Evolutionary conservation across 2,329 filamentous ascomycete species (phyloP).

Genomic region (Cercospora zeae-maydis): DNA sequence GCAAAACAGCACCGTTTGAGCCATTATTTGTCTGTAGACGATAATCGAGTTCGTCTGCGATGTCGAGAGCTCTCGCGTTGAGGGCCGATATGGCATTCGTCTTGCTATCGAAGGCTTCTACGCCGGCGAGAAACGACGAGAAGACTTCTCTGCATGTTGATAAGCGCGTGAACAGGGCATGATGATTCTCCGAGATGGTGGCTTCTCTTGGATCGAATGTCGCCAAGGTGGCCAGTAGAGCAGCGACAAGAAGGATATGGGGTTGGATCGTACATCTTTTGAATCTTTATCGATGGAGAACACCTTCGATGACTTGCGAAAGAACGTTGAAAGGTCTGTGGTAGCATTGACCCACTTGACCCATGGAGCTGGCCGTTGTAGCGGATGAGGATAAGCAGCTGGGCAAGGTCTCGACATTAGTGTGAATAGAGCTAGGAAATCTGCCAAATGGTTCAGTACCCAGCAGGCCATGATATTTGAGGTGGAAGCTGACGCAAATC

Average conservation of each 20-base stretch:
- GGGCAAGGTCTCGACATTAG: not conserved
- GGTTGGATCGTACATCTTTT: not conserved
- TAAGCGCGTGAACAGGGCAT: constrained; percentile 51
- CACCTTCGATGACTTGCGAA: not conserved
- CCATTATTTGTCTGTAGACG: constrained; percentile 48
- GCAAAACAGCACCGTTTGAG: constrained; percentile 54
- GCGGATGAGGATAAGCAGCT: not conserved
- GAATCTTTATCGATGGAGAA: not conserved
- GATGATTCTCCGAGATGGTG: constrained; percentile 56
- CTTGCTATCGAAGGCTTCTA: constrained; percentile 54
- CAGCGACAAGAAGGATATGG: not conserved
- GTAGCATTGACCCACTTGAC: not conserved
- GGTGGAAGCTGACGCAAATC: not conserved
- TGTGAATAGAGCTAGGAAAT: not conserved
- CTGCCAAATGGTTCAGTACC: not conserved
- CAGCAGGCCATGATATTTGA: not conserved
- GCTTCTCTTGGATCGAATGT: constrained; percentile 55
- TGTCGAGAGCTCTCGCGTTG: constrained; percentile 47
- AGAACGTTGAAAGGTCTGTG: not conserved
- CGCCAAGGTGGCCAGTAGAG: not conserved
- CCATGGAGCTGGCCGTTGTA: not conserved
- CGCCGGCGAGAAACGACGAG: constrained; percentile 54
- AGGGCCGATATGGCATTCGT: constrained; percentile 58
- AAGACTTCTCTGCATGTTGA: constrained; percentile 56
- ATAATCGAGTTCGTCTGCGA: constrained; percentile 52